phyloP scores from a whole-genome alignment of 768 basidiomycete species.

The Lentinula guzmanii region DNA sequence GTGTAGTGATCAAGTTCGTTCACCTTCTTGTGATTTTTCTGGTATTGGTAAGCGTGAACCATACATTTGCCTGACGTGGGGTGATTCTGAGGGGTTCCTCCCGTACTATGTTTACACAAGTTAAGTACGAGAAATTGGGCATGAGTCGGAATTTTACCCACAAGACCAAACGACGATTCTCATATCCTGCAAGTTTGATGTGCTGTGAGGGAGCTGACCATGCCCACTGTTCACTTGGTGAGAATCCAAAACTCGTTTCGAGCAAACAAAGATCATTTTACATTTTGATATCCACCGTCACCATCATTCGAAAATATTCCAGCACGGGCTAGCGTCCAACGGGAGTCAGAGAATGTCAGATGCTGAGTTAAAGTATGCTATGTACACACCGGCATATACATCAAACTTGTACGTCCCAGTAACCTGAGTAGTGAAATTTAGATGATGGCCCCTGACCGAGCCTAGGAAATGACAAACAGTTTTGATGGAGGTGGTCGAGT shows the following conservation, averaged over 20 bases:
- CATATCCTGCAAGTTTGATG: not conserved
- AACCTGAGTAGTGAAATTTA: not conserved
- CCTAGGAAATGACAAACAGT: not conserved
- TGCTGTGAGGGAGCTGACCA: not conserved
- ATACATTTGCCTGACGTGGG: not conserved
- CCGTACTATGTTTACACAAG: not conserved
- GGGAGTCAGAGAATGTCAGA: too few species aligned
- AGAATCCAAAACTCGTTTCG: not conserved
- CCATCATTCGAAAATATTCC: not conserved
- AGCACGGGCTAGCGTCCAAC: not conserved
- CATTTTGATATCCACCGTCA: not conserved
- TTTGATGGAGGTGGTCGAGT: not conserved
- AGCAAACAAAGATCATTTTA: not conserved
- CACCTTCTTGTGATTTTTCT: not conserved
- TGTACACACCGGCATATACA: not conserved
- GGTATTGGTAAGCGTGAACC: not conserved
- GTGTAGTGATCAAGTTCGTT: not conserved
- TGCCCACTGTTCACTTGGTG: not conserved
- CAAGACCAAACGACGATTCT: not conserved
- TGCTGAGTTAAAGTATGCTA: too few species aligned
- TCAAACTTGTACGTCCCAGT: not conserved
- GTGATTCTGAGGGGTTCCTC: not conserved
- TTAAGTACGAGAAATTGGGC: too few species aligned
- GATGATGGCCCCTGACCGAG: not conserved
- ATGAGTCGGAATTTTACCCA: not conserved